Base-by-base conservation (phyloP, 495 filamentous ascomycete genomes). In the Neurospora sp. region DNA sequence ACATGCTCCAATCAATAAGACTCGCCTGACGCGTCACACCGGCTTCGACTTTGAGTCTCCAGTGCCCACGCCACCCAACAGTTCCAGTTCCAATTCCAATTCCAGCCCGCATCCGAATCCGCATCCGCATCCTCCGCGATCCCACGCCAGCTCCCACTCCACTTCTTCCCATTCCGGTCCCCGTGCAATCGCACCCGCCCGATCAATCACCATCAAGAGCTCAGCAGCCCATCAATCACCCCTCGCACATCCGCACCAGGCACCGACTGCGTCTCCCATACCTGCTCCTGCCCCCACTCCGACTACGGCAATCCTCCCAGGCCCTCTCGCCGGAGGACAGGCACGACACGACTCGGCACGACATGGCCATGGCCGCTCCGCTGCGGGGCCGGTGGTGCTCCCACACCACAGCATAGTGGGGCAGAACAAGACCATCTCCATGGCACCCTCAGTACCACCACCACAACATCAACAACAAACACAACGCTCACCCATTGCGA, bases 401-500 rank as follows among this genome's bases (percentile, higher is more conserved):
- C 73, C 75, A n/a, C 70, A 74, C 16, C 79, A 79, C 27, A 66
- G 31, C 70, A 75, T 78, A 27, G 78, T 77, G n/a, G 73, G 76
- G 14, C 78, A 72, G 60, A 79, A 12, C 75, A 79, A 74, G 71
- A 74, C 72, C 38, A 73, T 76, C n/a, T 75, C 54, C 71, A 78
- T 76, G 75, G 71, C 77, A 20, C 75, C 81, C 10, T 76, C 77
- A 38, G 72, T 69, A 8, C 38, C 72, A 10, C 78, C 72, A 39
- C 74, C 77, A 1, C 69, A 62, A 31, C 62, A 42, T 37, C 76
- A 8, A 75, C 75, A 8, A 31, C 77, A 18, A 71, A 76, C 66
- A 79, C 75, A 46, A 69, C 71, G 5, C 72, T 75, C 23, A 35
- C 72, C 75, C 0, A 80, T 77, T 37, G 74, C 75, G 3, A 77